Conservation (phyloP, 345 rosid species). For the Dovyalis caffra region DNA sequence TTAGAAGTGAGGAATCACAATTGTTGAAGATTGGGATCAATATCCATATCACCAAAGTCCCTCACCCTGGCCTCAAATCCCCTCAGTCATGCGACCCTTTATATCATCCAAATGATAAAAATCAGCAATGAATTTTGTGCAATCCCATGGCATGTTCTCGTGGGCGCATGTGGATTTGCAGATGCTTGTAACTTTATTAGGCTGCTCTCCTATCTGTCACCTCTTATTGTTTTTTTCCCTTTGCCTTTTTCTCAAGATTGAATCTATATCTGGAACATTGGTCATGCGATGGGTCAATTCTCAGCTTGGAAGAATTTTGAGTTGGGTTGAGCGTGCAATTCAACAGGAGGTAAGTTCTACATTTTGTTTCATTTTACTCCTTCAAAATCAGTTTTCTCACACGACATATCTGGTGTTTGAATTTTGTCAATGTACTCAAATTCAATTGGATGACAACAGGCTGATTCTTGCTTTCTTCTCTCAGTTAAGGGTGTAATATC, state of each 20-base stretch:
- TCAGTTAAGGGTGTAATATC: not conserved
- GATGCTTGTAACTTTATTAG: not conserved
- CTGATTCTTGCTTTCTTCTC: not conserved
- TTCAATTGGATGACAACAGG: not conserved
- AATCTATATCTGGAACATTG: slow-evolving; percentile 85
- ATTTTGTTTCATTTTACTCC: not conserved
- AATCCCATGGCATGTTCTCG: not conserved
- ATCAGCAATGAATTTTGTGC: not conserved
- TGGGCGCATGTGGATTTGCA: not conserved
- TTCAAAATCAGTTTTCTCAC: not conserved
- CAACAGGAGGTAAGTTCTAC: slow-evolving; percentile 72
- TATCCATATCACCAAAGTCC: no score
- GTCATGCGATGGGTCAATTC: slow-evolving; percentile 95
- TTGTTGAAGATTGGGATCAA: no score
- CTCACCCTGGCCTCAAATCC: no score
- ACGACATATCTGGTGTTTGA: not conserved
- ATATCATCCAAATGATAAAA: not conserved
- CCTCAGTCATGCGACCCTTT: no score
- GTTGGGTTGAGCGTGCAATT: slow-evolving; percentile 94
- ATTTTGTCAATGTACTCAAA: not conserved
- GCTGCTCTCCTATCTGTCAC: not conserved
- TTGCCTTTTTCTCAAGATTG: slow-evolving; percentile 49
- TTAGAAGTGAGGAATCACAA: no score
- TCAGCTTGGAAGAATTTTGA: slow-evolving; percentile 79
- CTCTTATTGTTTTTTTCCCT: not conserved